Conservation (phyloP, 148 eudicot genomes). For the Bassia scoparia region DNA sequence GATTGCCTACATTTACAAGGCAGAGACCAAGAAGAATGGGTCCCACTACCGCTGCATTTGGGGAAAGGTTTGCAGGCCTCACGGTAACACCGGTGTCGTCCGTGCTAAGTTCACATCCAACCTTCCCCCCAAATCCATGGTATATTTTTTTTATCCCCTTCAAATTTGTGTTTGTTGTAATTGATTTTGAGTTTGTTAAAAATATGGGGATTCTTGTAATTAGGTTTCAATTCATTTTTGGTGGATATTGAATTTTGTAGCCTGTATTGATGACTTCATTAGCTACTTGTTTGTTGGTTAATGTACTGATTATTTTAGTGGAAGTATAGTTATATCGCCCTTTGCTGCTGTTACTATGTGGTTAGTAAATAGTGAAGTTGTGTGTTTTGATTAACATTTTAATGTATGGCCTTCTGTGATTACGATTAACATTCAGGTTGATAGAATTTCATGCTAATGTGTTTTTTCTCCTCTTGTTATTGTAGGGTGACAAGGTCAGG, state of each 20-base stretch:
- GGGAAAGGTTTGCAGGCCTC: constrained; percentile 83
- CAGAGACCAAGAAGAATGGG: constrained; percentile 61
- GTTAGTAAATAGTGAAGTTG: too few relatives aligned
- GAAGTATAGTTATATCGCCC: too few relatives aligned
- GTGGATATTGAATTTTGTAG: too few relatives aligned
- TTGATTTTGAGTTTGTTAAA: background rate
- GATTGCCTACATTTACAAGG: constrained; percentile 80
- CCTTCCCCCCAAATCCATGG: constrained; percentile 89
- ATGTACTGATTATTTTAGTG: too few relatives aligned
- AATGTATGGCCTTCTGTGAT: too few relatives aligned
- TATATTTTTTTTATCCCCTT: constrained; percentile 6
- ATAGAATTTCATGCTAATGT: background rate
- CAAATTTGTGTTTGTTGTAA: background rate
- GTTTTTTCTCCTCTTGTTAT: background rate
- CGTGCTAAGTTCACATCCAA: constrained; percentile 81
- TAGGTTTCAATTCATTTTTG: too few relatives aligned
- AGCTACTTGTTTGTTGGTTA: too few relatives aligned
- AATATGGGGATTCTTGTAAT: background rate
- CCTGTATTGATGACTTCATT: too few relatives aligned
- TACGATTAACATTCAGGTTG: background rate
- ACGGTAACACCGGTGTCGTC: constrained; percentile 82
- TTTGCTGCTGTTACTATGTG: too few relatives aligned
- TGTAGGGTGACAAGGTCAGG: constrained; percentile 75
- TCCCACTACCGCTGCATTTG: constrained; percentile 85
- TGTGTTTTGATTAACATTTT: too few relatives aligned